Evolutionary conservation across 192 early-diverging fungal genomes (phyloP), one percentile per base, ranked within the genome.

Genomic region (Spizellomyces sp.): DNA sequence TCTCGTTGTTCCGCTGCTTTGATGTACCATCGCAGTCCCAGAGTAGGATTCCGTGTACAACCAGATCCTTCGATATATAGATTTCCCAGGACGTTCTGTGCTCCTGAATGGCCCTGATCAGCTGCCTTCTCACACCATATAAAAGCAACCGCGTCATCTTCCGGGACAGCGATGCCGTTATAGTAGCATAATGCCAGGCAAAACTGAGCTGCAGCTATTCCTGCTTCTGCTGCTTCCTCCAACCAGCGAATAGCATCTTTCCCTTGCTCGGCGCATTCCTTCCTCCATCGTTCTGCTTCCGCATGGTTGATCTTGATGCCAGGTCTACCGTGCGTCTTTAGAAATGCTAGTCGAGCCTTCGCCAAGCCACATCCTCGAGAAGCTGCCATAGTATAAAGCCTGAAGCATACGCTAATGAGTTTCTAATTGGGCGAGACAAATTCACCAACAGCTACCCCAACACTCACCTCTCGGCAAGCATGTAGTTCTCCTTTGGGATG

Each of bases 11-110:
- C 84, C 19, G 79, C 83, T 10, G 82, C 84, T 27, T 69, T 71
- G 27, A 82, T 80, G 72, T 88, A 88, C 80, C 78, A 84, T n/a
- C 80, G 66, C 48, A 92, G 79, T 19, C 89, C 90, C 17, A 73
- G 67, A 10, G 80, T 73, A 67, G 86, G 88, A 64, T 92, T 80
- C 17, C 77, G 74, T 14, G 74, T 68, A 42, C 88, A 78, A 8
- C 92, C 91, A 14, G 89, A 70, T 10, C 93, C 93, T 71, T 94
- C 92, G 64, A 92, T 88, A 77, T 90, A 89, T 54, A 90, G 87
- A 65, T 92, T 92, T 6, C 92, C 86, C 36, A 88, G 70, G 66
- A 84, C 76, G 71, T 84, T 82, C 71, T 81, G 77, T 5, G 86
- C 84, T 22, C 79, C 77, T 0, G 81, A 58, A 58, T 80, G 76